Percentiles rank a stretch among this genome's conserved stretches.
These are phyloP conservation scores for Aspergillus sp. DNA, from an alignment of 2,329 filamentous ascomycete species.

Conservation along the genomic window DNA sequence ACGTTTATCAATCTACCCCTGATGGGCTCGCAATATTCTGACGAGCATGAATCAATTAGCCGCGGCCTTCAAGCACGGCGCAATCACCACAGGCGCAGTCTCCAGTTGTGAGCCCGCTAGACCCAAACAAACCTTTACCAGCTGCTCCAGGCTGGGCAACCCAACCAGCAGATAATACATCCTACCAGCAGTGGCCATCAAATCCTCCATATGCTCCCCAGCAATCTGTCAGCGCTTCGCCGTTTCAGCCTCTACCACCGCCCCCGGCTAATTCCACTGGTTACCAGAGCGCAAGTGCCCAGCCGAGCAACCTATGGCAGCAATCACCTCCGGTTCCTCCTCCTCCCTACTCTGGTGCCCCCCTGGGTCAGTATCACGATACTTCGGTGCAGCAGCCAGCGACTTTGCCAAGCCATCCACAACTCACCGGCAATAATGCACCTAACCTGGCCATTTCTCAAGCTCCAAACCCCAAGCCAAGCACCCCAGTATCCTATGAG, in stretches of 20 bases:
- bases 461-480: constrained; percentile 6
- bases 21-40: not conserved
- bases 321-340: constrained; percentile 20
- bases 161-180: constrained; percentile 8
- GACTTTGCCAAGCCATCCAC: not conserved
- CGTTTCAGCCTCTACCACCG: constrained; percentile 32
- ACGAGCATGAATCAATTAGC: constrained; percentile 28
- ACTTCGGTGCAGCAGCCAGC: not conserved
- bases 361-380: constrained; percentile 22
- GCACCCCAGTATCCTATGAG: not conserved
- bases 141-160: constrained; percentile 22
- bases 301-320: constrained; percentile 30
- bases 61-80: constrained; percentile 39
- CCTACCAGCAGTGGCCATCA: constrained; percentile 25
- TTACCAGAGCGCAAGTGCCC: constrained; percentile 37
- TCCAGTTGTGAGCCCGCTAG: constrained; percentile 18
- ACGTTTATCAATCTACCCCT: not conserved
- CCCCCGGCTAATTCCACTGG: constrained; percentile 43
- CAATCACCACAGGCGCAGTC: constrained; percentile 21
- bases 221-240: constrained; percentile 25
- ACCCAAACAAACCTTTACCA: constrained; percentile 22
- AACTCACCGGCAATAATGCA: not conserved
- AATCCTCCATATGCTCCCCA: constrained; percentile 28
- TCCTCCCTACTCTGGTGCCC: constrained; percentile 34
- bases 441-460: not conserved